These are phyloP conservation scores for Bathelium albidoporum DNA, from an alignment of 495 filamentous ascomycete species.

Conservation along the genomic window DNA sequence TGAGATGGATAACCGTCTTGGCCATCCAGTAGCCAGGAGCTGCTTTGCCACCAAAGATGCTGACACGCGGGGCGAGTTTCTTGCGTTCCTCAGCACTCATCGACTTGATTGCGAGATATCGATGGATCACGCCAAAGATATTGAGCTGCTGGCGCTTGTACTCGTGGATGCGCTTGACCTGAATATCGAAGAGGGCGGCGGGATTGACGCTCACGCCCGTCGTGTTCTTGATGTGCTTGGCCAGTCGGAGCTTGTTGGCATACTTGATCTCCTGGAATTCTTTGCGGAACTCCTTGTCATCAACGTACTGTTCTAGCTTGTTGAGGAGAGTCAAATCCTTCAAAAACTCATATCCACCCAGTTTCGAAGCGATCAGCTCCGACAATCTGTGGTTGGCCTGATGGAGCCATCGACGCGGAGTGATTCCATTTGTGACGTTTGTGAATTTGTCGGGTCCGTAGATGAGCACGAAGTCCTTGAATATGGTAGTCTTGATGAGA, in stretches of 20 bases:
- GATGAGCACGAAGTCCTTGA: slow-evolving; percentile 93
- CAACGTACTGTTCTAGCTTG: slow-evolving; percentile 65
- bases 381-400: slow-evolving; percentile 93
- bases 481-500: slow-evolving; percentile 94
- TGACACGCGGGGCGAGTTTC: slow-evolving; percentile 83
- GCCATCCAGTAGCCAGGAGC: slow-evolving; percentile 99
- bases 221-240: slow-evolving; percentile 75
- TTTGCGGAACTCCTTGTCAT: slow-evolving; percentile 81
- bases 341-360: slow-evolving; percentile 70
- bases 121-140: slow-evolving; percentile 95
- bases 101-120: slow-evolving; percentile 79
- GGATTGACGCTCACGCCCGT: slow-evolving; percentile 77
- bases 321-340: slow-evolving; percentile 79
- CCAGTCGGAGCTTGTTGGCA: slow-evolving; percentile 69
- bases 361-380: slow-evolving; percentile 81
- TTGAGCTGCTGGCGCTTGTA: slow-evolving; percentile 99
- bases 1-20: slow-evolving; percentile 93
- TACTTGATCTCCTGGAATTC: slow-evolving; percentile 88
- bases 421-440: slow-evolving; percentile 97
- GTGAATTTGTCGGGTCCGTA: slow-evolving; percentile 96
- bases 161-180: slow-evolving; percentile 98
- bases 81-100: slow-evolving; percentile 77
- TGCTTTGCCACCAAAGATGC: slow-evolving; percentile 95
- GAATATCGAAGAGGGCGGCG: slow-evolving; percentile 82
- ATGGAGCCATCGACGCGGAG: slow-evolving; percentile 89